A percentile compares a stretch with the other conserved stretches of the same genome.
These are phyloP conservation scores for Carex arenaria DNA, from an alignment of 202 grass and related monocot genomes.

Conservation along the genomic window DNA sequence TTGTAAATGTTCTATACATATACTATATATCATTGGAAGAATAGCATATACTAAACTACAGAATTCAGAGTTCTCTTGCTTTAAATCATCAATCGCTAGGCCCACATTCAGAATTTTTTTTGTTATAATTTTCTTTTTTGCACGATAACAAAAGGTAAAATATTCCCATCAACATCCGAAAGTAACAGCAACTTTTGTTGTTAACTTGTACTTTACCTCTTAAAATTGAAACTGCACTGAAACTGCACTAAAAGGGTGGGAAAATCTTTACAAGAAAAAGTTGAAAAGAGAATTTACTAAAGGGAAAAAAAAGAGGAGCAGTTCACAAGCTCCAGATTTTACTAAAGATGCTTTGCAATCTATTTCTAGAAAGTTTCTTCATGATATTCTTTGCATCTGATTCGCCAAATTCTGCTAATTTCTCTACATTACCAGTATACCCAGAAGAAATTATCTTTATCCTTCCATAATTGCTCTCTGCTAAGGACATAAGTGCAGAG, in stretches of 20 bases:
- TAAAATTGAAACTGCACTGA: conserved; percentile 14
- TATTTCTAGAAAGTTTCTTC: conserved; percentile 76
- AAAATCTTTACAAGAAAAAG: background rate
- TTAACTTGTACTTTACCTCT: background rate
- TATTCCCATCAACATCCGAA: background rate
- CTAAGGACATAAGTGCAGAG: conserved; percentile 45
- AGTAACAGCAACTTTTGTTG: background rate
- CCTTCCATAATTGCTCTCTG: conserved; percentile 59
- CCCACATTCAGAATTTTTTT: no score
- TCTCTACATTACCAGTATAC: conserved; percentile 51
- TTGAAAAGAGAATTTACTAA: background rate
- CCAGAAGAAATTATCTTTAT: conserved; percentile 72
- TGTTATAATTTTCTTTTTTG: background rate
- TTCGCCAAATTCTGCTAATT: conserved; percentile 58
- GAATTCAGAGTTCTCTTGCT: no score
- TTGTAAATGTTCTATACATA: no score
- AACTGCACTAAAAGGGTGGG: conserved; percentile 25
- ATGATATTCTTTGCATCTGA: conserved; percentile 64
- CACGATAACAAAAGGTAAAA: background rate
- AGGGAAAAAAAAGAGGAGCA: background rate
- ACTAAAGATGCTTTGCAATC: conserved; percentile 53
- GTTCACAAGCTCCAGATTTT: conserved; percentile 83
- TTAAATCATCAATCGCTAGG: no score
- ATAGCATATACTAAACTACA: no score
- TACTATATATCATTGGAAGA: no score